Evolutionary conservation across 305 asterid genomes (phyloP), one percentile per base, ranked within the genome.

Genomic region (Fraxinus floribunda): DNA sequence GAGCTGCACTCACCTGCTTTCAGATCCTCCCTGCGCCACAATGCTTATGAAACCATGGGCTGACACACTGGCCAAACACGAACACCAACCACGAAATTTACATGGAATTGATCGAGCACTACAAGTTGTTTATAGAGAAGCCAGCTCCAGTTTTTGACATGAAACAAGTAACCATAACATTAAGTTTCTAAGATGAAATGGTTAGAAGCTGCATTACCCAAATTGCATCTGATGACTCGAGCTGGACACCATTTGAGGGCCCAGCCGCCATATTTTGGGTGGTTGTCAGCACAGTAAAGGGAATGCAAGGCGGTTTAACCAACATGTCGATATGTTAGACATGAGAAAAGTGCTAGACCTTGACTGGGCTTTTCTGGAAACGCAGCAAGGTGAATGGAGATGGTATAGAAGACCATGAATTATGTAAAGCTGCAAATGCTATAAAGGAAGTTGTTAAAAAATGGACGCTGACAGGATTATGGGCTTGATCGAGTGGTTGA

Each of bases 31-130:
- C 11, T 76, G 86, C 60, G 90, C 89, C 49, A 86, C 90, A 29
- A 83, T 84, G 89, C 79, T 90, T 80, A 84, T 90, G 83, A 87
- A 86, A 77, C 90, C 93, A 72, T 90, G 93, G 96, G 94, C 91
- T 1, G 94, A 92, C 81, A 78, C 70, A 82, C 75, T 46, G 35
- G 76, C 41, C 55, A 30, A 77, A 68, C 55, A 74, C 29, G 24
- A 75, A 16, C 73, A 10, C 55, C 49, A 49, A 82, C 35, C 75
- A 60, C 84, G 22, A 77, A 22, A 76, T 78, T 8, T 20, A 8
- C 64, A 30, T 52, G 38, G 49, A 76, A 26, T 78, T 84, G 84
- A 86, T 86, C 80, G 78, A 78, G 81, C 86, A 88, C 86, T 92
- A 92, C 85, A 79, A 84, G 80, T 75, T 84, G 57, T 82, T 38